Evolutionary conservation across 352 stramenopile genomes (phyloP), one percentile per base, ranked within the genome.

Genomic region (Pythium aquatile): DNA sequence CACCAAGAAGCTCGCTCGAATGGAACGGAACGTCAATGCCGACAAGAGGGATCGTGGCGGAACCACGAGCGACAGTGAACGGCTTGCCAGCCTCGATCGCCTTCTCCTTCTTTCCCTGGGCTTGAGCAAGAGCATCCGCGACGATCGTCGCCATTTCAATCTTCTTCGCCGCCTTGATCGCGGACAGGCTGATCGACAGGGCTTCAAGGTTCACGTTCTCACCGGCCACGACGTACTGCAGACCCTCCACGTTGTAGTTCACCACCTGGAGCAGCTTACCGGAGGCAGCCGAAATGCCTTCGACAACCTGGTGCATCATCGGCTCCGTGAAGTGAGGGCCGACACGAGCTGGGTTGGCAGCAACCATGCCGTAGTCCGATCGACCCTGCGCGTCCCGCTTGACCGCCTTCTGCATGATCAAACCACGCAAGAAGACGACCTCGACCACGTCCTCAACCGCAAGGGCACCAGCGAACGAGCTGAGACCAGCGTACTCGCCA

Each of bases 1-100:
- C 88, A 47, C 73, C 72, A n/a, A 94, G 80, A 9, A 97, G 76
- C 68, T 93, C 81, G 44, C 81, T 67, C 28, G 87, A 96, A 68
- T 97, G 88, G 73, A 97, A 97, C n/a, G 88, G 88, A 24, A 97
- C 87, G 55, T 97, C 88, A 55, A 97, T 95, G 28, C 87, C 87
- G n/a, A 80, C 73, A 14, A 97, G 79, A 49, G 88, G 88, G 44
- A 97, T 94, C 0, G 88, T 97, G n/a, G 87, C 84, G 10, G 76
- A 60, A 4, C 88, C 85, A 73, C 80, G 75, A 8, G 85, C 46
- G 13, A 95, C 65, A 1, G 67, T 77, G 47, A 92, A 91, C 28
- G 75, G 75, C 72, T 82, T 79, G n/a, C 83, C 79, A 29, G 54
- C 65, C 52, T 78, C 74, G 7, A 76, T 63, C 42, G 68, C 74